These are phyloP conservation scores for Trypanosoma mega DNA, from an alignment of 208 protist species.

Conservation along the genomic window DNA sequence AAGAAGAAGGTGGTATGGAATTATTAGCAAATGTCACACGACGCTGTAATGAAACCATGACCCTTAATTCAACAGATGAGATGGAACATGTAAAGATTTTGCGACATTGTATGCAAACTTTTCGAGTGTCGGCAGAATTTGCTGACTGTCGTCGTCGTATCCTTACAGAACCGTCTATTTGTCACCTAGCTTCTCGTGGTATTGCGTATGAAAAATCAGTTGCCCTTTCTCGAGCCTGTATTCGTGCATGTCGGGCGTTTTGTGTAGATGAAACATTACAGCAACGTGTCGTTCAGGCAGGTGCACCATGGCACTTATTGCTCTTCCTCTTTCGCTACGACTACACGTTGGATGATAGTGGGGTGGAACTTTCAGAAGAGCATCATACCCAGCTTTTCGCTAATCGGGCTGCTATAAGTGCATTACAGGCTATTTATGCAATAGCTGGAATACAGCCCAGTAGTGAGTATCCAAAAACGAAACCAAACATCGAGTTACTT, in stretches of 20 bases:
- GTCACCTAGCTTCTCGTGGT: slow-evolving; percentile 55
- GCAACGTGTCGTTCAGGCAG: slow-evolving; percentile 48
- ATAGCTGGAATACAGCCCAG: slow-evolving; percentile 45
- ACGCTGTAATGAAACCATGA: slow-evolving; percentile 79
- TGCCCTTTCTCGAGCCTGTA: slow-evolving; percentile 68
- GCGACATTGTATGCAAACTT: slow-evolving; percentile 74
- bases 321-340: slow-evolving; percentile 89
- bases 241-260: slow-evolving; percentile 70
- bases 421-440: slow-evolving; percentile 61
- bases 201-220: slow-evolving; percentile 53
- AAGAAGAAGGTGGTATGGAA: slow-evolving; percentile 88
- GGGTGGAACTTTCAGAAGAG: slow-evolving; percentile 55
- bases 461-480: slow-evolving; percentile 25
- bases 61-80: slow-evolving; percentile 36
- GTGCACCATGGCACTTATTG: slow-evolving; percentile 87
- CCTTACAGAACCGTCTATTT: slow-evolving; percentile 39
- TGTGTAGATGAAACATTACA: slow-evolving; percentile 67
- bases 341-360: slow-evolving; percentile 78
- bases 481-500: slow-evolving; percentile 34
- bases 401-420: slow-evolving; percentile 70
- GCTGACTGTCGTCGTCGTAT: slow-evolving; percentile 71
- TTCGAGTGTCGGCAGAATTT: slow-evolving; percentile 70
- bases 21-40: slow-evolving; percentile 61
- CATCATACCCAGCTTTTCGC: slow-evolving; percentile 81
- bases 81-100: slow-evolving; percentile 57